phyloP scores from a whole-genome alignment of 306 rosid species.

The Quercus wislizeni region DNA sequence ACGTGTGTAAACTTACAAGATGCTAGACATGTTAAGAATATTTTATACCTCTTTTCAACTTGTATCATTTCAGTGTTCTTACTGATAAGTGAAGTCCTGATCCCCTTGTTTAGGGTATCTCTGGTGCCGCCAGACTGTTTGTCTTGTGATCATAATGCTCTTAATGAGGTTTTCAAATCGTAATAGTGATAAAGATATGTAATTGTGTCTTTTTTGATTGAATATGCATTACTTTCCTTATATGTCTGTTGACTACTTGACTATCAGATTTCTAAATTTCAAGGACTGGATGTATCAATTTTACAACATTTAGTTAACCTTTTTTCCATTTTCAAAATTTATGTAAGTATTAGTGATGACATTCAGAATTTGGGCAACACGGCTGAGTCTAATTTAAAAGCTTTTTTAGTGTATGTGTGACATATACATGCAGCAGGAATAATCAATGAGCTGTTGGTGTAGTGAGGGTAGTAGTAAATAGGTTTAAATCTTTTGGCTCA shows the following conservation, averaged over 20 bases:
- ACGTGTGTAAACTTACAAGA: no score
- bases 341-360: no score
- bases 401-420: no score
- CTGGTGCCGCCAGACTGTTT: not conserved
- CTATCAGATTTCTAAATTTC: not conserved
- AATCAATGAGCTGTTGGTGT: not conserved
- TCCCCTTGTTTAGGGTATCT: not conserved
- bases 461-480: not conserved
- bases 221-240: not conserved
- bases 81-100: not conserved
- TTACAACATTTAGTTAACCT: no score
- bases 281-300: no score
- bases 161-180: not conserved
- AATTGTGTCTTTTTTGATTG: not conserved
- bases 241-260: not conserved
- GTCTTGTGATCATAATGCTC: not conserved
- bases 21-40: not conserved
- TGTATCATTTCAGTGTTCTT: not conserved
- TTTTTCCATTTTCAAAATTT: no score
- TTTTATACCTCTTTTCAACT: not conserved
- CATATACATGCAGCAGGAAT: no score
- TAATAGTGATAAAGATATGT: not conserved
- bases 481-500: not conserved
- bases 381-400: no score
- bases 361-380: no score